Evolutionary conservation across 176 grass and related monocot species (phyloP).

Genomic region (Metroxylon sagu): DNA sequence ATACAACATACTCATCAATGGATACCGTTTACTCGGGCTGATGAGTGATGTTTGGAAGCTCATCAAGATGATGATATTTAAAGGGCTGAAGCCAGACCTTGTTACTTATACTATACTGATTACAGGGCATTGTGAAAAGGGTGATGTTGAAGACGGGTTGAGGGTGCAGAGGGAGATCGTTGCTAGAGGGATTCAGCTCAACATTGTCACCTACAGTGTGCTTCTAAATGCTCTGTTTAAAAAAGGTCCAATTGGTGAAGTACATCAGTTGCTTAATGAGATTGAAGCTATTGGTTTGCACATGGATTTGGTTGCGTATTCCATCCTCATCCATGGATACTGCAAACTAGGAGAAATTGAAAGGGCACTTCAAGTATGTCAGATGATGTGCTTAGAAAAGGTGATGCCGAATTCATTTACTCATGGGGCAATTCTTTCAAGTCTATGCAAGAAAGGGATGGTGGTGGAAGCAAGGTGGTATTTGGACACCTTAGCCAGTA

Average conservation of each 20-base stretch:
- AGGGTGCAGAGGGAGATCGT: conserved; percentile 67
- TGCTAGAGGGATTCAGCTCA: conserved; percentile 55
- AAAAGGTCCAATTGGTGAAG: conserved; percentile 59
- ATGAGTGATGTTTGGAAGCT: conserved; percentile 50
- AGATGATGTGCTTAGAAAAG: conserved; percentile 54
- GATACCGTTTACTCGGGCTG: conserved; percentile 50
- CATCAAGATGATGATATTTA: conserved; percentile 52
- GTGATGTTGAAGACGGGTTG: conserved; percentile 73
- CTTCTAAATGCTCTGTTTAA: conserved; percentile 68
- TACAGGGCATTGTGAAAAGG: conserved; percentile 50
- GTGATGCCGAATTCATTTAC: conserved; percentile 48
- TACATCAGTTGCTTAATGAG: conserved; percentile 64
- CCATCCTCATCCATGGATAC: conserved; percentile 74
- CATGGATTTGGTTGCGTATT: conserved; percentile 90
- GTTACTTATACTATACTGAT: conserved; percentile 91
- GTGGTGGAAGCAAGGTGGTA: conserved; percentile 71
- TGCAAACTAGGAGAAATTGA: conserved; percentile 75
- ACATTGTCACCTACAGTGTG: conserved; percentile 86
- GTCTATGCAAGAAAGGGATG: conserved; percentile 63
- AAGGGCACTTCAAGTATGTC: conserved; percentile 65
- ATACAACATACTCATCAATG: conserved; percentile 84
- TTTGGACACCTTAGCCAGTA: conserved; percentile 59
- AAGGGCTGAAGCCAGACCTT: conserved; percentile 66
- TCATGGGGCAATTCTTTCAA: conserved; percentile 59
- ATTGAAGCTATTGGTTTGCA: conserved; percentile 60